Evolutionary conservation across 371 early-diverging fungal genomes (phyloP).

Genomic region (Mucor racemosus): DNA sequence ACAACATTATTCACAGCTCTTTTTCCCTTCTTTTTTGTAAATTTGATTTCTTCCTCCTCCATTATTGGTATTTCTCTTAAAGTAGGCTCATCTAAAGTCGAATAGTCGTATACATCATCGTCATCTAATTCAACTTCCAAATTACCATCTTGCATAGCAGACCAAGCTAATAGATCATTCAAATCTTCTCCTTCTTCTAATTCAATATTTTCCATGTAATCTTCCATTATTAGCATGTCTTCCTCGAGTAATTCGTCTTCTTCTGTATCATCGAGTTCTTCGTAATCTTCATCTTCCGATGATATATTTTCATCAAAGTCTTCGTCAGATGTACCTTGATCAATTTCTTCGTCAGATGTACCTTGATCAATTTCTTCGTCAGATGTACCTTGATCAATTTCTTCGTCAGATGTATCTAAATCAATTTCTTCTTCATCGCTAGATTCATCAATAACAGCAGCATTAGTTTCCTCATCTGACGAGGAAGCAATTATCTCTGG

Average conservation of each 20-base stretch:
- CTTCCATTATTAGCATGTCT: constrained; percentile 41
- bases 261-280: constrained; percentile 14
- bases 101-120: constrained; percentile 17
- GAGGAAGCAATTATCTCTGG: not conserved
- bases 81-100: not conserved
- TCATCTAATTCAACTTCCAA: constrained; percentile 11
- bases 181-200: constrained; percentile 26
- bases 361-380: not conserved
- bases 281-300: not conserved
- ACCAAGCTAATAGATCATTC: constrained; percentile 20
- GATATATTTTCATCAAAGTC: not conserved
- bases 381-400: not conserved
- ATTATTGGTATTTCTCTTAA: not conserved
- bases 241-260: constrained; percentile 35
- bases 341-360: constrained; percentile 6
- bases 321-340: not conserved
- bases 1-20: not conserved
- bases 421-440: not conserved
- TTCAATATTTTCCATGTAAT: constrained; percentile 45
- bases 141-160: constrained; percentile 20
- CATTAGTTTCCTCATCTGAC: not conserved
- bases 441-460: too few relatives aligned
- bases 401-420: not conserved
- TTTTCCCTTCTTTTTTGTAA: constrained; percentile 11
- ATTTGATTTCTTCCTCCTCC: constrained; percentile 12